Base-by-base conservation (phyloP, 1,284 basidiomycete genomes). In the Takashimella koratensis region DNA sequence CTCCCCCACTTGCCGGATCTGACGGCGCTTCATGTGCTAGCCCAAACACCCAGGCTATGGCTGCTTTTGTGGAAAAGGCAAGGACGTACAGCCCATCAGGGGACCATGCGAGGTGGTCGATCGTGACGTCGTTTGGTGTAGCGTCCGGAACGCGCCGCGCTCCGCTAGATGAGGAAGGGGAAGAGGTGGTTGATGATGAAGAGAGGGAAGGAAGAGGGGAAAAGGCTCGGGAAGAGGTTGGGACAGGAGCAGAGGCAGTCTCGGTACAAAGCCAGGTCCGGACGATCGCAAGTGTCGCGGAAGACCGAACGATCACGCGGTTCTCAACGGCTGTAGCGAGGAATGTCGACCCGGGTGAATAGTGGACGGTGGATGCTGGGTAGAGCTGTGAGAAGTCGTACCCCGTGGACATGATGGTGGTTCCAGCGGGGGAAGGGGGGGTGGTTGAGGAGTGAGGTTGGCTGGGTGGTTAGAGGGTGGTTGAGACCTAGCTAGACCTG, bases 91-190 rank as follows among this genome's bases (percentile, higher is more conserved):
- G 84, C 1, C 89, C 89, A 65, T 91, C 88, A 62, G 81, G 82
- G 10, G 88, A 89, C 89, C 90, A 94, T 4, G 81, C 83, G 2
- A 87, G 77, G 60, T 87, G 84, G 22, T 88, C 86, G 65, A 93
- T 85, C 65, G 42, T 24, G 16, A 59, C 20, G 3, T 30, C 16
- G 26, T 39, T 49, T 21, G 40, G 12, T 2, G 48, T 36, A 10
- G 27, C 13, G 22, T 12, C n/a, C 10, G 30, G 30, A n/a, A n/a
- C n/a, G n/a, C n/a, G n/a, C n/a, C n/a, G n/a, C n/a, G n/a, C n/a
- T n/a, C n/a, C n/a, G n/a, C n/a, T n/a, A n/a, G n/a, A n/a, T n/a
- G n/a, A n/a, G 16, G 30, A 36, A 8, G 30, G 16, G 16, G 30
- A 36, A 23, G 39, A 3, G 46, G n/a, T 21, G 43, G 24, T 10